Percentiles rank a stretch among this genome's conserved stretches.
These are phyloP conservation scores for Trametes versicolor DNA, from an alignment of 1,284 basidiomycete species.

Conservation along the genomic window DNA sequence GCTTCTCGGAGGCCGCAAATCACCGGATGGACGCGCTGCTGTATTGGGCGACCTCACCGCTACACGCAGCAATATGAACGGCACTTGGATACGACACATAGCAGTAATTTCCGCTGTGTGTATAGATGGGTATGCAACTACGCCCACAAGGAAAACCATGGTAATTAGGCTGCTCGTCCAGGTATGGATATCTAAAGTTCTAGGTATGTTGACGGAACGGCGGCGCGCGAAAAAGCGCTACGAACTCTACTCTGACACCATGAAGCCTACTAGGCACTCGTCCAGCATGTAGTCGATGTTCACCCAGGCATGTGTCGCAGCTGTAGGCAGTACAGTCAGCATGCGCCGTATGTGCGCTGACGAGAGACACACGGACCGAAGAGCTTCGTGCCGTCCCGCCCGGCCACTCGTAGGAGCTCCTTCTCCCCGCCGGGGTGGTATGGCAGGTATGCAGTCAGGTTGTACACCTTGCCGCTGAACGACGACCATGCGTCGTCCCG, in stretches of 20 bases:
- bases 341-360: slow-evolving; percentile 41
- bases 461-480: slow-evolving; percentile 96
- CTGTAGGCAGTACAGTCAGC: slow-evolving; percentile 31
- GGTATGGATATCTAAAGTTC: background rate
- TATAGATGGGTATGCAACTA: background rate
- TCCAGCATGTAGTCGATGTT: slow-evolving; percentile 95
- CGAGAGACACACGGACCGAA: slow-evolving; percentile 73
- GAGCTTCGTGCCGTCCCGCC: slow-evolving; percentile 92
- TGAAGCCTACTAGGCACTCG: slow-evolving; percentile 89
- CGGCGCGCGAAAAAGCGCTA: background rate
- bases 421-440: slow-evolving; percentile 96
- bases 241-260: slow-evolving; percentile 62
- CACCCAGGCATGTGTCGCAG: slow-evolving; percentile 83
- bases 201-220: background rate
- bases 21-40: background rate
- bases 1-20: background rate
- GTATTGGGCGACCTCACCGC: background rate
- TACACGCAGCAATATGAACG: background rate
- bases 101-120: background rate
- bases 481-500: slow-evolving; percentile 94
- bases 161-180: background rate
- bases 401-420: slow-evolving; percentile 96
- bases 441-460: slow-evolving; percentile 91
- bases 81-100: background rate
- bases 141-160: background rate